Conservation (phyloP, 169 alveolate genomes). For the Eimeria falciformis region DNA sequence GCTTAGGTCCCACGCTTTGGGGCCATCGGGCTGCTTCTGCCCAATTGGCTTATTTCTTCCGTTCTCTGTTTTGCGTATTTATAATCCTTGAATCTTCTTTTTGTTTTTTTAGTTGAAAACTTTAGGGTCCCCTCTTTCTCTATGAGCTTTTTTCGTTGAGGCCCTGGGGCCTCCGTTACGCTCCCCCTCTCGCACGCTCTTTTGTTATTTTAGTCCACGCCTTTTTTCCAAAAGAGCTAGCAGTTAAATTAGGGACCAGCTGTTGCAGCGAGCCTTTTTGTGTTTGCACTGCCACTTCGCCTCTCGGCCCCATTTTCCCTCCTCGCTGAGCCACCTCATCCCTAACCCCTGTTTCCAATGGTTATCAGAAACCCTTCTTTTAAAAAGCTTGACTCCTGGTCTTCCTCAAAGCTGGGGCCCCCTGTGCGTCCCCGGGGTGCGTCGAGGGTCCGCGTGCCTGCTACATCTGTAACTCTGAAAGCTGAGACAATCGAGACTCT, state of each 20-base stretch:
- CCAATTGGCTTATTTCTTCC: background rate
- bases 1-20: background rate
- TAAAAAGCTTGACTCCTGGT: background rate
- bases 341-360: background rate
- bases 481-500: slow-evolving; percentile 22
- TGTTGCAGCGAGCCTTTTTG: background rate
- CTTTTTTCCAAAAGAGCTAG: background rate
- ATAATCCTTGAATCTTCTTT: background rate
- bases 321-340: background rate
- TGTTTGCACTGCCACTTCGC: background rate
- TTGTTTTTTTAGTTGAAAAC: background rate
- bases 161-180: background rate
- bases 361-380: no score
- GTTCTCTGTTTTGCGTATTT: background rate
- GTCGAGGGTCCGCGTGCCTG: background rate
- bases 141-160: background rate
- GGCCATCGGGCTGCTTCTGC: slow-evolving; percentile 15
- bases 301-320: background rate
- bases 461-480: background rate
- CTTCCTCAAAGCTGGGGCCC: background rate
- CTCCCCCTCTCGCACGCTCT: background rate
- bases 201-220: background rate
- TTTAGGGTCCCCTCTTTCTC: background rate
- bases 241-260: background rate
- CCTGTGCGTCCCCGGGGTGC: background rate